phyloP scores from a whole-genome alignment of 176 grass and related monocot genomes.

The Bothriochloa decipiens region DNA sequence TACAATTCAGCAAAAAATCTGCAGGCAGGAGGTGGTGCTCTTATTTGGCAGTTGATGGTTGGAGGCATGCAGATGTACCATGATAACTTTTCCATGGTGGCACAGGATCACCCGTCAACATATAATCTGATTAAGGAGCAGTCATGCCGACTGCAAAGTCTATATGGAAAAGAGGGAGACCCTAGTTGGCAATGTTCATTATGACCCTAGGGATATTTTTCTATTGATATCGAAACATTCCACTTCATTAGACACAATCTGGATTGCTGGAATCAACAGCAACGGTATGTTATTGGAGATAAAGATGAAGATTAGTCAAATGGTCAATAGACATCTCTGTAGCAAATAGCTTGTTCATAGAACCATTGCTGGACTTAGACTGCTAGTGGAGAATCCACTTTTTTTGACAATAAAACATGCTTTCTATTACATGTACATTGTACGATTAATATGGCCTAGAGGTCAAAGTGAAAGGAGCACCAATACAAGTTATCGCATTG shows the following conservation, averaged over 20 bases:
- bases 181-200: conserved; percentile 36
- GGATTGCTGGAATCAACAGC: neutral
- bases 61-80: conserved; percentile 68
- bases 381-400: neutral
- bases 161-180: conserved; percentile 49
- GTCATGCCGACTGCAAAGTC: conserved; percentile 64
- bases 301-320: neutral
- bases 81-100: conserved; percentile 83
- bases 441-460: neutral
- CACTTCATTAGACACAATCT: neutral
- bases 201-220: conserved; percentile 25
- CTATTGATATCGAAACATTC: neutral
- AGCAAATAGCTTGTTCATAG: conserved; percentile 9
- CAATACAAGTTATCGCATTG: neutral
- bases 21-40: conserved; percentile 75
- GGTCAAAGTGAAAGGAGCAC: conserved; percentile 2
- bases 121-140: conserved; percentile 81
- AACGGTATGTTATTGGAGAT: too few relatives aligned
- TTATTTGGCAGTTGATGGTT: conserved; percentile 92
- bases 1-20: conserved; percentile 69
- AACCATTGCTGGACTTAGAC: neutral
- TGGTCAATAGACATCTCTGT: neutral
- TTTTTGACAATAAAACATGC: neutral
- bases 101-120: conserved; percentile 50
- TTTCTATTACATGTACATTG: neutral